Base-by-base conservation (phyloP, 1,284 basidiomycete species). In the Trametes pubescens region DNA sequence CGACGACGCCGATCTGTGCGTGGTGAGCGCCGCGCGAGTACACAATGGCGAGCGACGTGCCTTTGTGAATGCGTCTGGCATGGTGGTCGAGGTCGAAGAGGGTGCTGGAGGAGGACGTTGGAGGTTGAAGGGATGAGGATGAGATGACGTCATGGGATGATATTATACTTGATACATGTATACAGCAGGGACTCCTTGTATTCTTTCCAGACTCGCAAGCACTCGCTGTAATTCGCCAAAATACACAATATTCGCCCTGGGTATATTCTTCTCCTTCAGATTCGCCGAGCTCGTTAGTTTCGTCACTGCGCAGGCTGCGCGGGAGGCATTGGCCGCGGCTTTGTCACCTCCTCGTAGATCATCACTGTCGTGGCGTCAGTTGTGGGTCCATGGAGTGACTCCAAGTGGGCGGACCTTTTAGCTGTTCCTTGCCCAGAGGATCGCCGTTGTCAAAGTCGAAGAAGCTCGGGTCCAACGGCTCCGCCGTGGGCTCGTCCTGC, bases 361-460 rank as follows among this genome's bases (percentile, higher is more conserved):
- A 88, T 79, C 68, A 84, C 84, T 79, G 84, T 47, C 40, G 43
- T 26, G 16, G 22, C 32, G 37, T 60, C 29, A 48, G 44, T 18
- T 13, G 21, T 14, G 24, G 26, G 53, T n/a, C 14, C 13, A 10
- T 43, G 7, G 35, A 3, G 7, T n/a, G 14, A 21, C 13, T 4
- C 21, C 37, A 44, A 6, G 26, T 22, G 11, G 34, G 77, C 86
- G 69, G 59, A 91, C 91, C 80, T 83, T 92, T 92, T 55, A 92
- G 75, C 60, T 87, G 70, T 70, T 91, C 91, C 71, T 91, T 92
- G 21, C 83, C 81, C 61, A 90, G 72, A n/a, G 84, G 80, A 57
- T 86, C 82, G 0, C 88, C 88, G 64, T 88, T 86, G 69, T 95
- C 94, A 76, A 97, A 96, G 73, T 96, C 89, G 76, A 98, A 98